These are phyloP conservation scores for thale cress (Arabidopsis thaliana) DNA, from an alignment of 345 rosid species.

Conservation along the genomic window TAIR10.1 NC_003070.9:4315001-4315500, in stretches of 20 bases:
- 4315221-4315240: too few species aligned
- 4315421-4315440: not conserved
- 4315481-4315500: not conserved
- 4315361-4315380: not conserved
- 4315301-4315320: not conserved
- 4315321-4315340: not conserved
- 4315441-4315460: not conserved
- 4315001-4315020: not conserved
- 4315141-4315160: too few species aligned
- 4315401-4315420: not conserved
- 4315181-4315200: too few species aligned
- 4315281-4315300: not conserved
- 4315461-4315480: constrained; percentile 26
- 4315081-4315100: not conserved
- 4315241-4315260: too few species aligned
- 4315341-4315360: not conserved
- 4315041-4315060: not conserved
- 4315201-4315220: too few species aligned
- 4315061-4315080: not conserved
- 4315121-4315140: not conserved
- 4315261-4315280: not conserved
- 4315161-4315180: too few species aligned
- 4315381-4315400: not conserved
- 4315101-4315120: not conserved
- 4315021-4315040: not conserved